These are phyloP conservation scores for Boletellus deceptivus DNA, from an alignment of 1,284 basidiomycete species.

Conservation along the genomic window DNA sequence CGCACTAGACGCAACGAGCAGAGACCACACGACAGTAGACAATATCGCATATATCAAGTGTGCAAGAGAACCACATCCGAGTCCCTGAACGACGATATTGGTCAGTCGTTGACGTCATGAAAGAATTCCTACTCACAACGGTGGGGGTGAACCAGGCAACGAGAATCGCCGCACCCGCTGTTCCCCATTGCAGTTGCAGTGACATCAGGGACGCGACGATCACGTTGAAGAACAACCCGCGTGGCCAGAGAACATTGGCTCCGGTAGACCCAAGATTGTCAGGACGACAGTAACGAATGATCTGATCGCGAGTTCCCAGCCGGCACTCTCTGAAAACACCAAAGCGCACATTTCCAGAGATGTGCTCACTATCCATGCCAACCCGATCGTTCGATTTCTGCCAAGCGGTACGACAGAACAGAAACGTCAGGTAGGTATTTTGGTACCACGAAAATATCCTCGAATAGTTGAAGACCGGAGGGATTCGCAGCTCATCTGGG, in stretches of 20 bases:
- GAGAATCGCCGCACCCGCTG: conserved; percentile 36
- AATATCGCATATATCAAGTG: conserved; percentile 38
- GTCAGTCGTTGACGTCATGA: not conserved
- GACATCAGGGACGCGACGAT: conserved; percentile 35
- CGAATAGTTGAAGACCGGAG: conserved; percentile 35
- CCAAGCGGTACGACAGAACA: conserved; percentile 25
- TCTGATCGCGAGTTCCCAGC: conserved; percentile 26
- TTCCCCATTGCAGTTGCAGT: conserved; percentile 41
- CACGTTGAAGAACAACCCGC: conserved; percentile 32
- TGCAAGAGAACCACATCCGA: conserved; percentile 41
- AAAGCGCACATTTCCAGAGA: not conserved
- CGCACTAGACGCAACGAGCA: conserved; percentile 38
- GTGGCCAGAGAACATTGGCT: conserved; percentile 24
- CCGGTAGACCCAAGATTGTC: conserved; percentile 1
- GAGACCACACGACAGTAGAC: conserved; percentile 38
- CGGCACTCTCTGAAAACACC: conserved; percentile 17
- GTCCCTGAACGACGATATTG: conserved; percentile 11
- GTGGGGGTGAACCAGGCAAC: conserved; percentile 40
- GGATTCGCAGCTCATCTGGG: conserved; percentile 22
- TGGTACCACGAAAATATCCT: conserved; percentile 28
- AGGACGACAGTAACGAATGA: conserved; percentile 26
- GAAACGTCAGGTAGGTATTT: conserved; percentile 16
- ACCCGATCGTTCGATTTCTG: not conserved
- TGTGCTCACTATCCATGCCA: conserved; percentile 2
- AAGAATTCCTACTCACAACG: conserved; percentile 11